A percentile compares a stretch with the other conserved stretches of the same genome.
Evolutionary conservation across 2,329 filamentous ascomycete genomes (phyloP).

Genomic region (Ophiostoma populinum): DNA sequence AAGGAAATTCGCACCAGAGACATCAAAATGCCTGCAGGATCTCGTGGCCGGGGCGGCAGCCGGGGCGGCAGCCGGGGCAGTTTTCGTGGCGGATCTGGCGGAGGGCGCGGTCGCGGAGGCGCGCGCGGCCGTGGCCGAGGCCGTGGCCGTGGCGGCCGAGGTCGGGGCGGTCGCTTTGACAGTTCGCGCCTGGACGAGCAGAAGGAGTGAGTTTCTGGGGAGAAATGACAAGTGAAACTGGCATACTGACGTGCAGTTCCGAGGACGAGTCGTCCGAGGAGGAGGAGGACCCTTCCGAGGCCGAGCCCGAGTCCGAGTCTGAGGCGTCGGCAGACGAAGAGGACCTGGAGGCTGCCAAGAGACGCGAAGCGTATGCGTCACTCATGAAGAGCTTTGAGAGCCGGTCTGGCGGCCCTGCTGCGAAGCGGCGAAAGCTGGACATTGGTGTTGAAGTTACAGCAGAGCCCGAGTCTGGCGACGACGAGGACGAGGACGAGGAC

Average conservation of each 20-base stretch:
- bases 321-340: constrained; percentile 24
- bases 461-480: constrained; percentile 4
- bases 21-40: constrained; percentile 19
- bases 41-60: constrained; percentile 15
- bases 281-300: too few species aligned
- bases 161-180: constrained; percentile 25
- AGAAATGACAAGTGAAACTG: not conserved
- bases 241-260: constrained; percentile 4
- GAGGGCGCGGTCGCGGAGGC: constrained; percentile 11
- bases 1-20: too few species aligned
- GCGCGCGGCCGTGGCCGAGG: constrained; percentile 9
- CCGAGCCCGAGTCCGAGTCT: constrained; percentile 10
- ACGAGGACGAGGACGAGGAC: not conserved
- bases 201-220: constrained; percentile 20
- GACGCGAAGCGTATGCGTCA: constrained; percentile 31
- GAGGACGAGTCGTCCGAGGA: not conserved
- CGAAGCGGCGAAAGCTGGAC: constrained; percentile 40
- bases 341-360: constrained; percentile 24
- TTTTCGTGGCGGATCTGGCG: constrained; percentile 14
- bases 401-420: constrained; percentile 24
- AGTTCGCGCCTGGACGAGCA: constrained; percentile 27
- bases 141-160: constrained; percentile 12
- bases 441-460: constrained; percentile 15
- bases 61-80: constrained; percentile 14
- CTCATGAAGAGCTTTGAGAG: constrained; percentile 40